Percentiles rank a stretch among this genome's conserved stretches.
These are phyloP conservation scores for Morella rubra DNA, from an alignment of 306 rosid species.

Conservation along the genomic window DNA sequence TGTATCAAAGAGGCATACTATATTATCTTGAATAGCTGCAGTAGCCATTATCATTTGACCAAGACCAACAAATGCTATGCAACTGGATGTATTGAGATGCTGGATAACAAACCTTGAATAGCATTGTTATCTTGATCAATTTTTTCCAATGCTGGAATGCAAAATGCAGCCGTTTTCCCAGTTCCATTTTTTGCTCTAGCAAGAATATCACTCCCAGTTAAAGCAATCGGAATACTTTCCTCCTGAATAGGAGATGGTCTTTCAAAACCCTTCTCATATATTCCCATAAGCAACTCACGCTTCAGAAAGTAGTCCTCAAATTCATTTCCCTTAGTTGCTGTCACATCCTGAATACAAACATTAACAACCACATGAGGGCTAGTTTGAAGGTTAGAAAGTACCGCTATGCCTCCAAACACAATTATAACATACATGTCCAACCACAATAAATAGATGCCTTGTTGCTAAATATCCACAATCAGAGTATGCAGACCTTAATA, in stretches of 20 bases:
- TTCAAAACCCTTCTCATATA: slow-evolving; percentile 98
- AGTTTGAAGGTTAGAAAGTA: slow-evolving; percentile 15
- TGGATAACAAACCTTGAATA: slow-evolving; percentile 69
- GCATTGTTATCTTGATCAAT: slow-evolving; percentile 91
- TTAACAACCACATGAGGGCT: slow-evolving; percentile 18
- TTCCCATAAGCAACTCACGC: slow-evolving; percentile 99
- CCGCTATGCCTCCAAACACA: background rate
- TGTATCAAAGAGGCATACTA: background rate
- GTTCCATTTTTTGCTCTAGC: slow-evolving; percentile 99
- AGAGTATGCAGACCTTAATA: background rate
- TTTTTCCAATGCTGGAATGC: slow-evolving; percentile 96
- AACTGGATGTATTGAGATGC: background rate
- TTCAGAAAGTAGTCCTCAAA: slow-evolving; percentile 98
- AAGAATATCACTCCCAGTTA: slow-evolving; percentile 99
- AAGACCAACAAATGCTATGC: background rate
- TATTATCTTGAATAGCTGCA: background rate
- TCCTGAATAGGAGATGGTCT: slow-evolving; percentile 99
- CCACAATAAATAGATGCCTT: background rate
- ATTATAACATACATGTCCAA: background rate
- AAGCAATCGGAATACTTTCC: slow-evolving; percentile 98
- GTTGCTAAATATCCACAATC: background rate
- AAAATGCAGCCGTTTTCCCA: slow-evolving; percentile 99
- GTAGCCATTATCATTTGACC: background rate
- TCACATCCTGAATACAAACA: slow-evolving; percentile 70
- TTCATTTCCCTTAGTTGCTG: slow-evolving; percentile 99